These are phyloP conservation scores for Lipomyces lipofer DNA, from an alignment of 805 yeast species.

Conservation along the genomic window DNA sequence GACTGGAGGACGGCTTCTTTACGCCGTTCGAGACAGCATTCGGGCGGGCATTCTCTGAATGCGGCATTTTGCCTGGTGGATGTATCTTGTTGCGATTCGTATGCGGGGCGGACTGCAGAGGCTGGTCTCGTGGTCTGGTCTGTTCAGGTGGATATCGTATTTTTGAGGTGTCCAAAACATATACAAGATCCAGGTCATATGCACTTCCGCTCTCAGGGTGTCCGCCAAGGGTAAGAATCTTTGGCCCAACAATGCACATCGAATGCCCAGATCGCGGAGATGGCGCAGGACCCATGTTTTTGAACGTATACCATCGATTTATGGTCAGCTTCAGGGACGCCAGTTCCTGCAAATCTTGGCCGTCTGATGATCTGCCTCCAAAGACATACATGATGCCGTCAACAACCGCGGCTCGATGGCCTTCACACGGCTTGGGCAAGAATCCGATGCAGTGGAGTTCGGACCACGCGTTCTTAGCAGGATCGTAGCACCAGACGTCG, in stretches of 20 bases:
- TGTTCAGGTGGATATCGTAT: conserved; percentile 46
- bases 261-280: conserved; percentile 92
- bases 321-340: conserved; percentile 75
- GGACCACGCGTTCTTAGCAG: conserved; percentile 66
- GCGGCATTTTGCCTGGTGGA: background rate
- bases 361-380: conserved; percentile 84
- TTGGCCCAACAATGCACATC: conserved; percentile 69
- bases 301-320: conserved; percentile 70
- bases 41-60: background rate
- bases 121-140: conserved; percentile 7
- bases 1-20: background rate
- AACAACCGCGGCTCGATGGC: conserved; percentile 81
- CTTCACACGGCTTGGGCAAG: conserved; percentile 85
- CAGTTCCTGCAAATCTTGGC: conserved; percentile 64
- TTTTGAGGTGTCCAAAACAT: conserved; percentile 58
- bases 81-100: background rate
- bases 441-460: conserved; percentile 66
- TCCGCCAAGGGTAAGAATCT: conserved; percentile 87
- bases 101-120: background rate
- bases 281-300: conserved; percentile 56
- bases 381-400: conserved; percentile 77
- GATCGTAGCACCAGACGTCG: conserved; percentile 81
- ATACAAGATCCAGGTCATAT: conserved; percentile 53
- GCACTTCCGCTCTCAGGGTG: conserved; percentile 57
- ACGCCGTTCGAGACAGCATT: background rate